phyloP scores from a whole-genome alignment of 768 basidiomycete genomes.

The Auricularia sp. region DNA sequence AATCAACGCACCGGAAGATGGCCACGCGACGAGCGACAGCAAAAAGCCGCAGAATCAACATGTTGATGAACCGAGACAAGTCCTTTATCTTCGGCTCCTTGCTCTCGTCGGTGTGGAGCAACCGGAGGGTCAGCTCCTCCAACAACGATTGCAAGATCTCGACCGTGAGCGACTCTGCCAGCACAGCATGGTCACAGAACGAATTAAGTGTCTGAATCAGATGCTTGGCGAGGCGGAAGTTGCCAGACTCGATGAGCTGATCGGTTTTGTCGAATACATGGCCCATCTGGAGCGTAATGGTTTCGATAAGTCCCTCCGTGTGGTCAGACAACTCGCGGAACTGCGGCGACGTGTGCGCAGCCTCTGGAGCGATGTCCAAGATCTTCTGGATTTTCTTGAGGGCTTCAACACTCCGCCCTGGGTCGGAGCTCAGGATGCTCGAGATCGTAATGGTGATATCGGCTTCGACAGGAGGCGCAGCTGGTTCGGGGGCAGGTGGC shows the following conservation, averaged over 20 bases:
- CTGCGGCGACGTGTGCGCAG: conserved; percentile 52
- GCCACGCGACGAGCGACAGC: conserved; percentile 84
- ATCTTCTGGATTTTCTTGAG: conserved; percentile 89
- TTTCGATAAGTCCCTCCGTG: conserved; percentile 78
- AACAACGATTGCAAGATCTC: conserved; percentile 78
- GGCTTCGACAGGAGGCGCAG: conserved; percentile 27
- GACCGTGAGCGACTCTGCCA: conserved; percentile 80
- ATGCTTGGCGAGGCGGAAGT: conserved; percentile 92
- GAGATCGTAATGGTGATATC: conserved; percentile 77
- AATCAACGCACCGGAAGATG: conserved; percentile 64
- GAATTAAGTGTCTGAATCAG: conserved; percentile 92
- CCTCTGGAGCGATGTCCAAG: conserved; percentile 64
- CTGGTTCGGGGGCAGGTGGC: conserved; percentile 10
- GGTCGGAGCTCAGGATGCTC: conserved; percentile 81
- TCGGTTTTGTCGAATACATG: conserved; percentile 81
- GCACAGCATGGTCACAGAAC: conserved; percentile 81
- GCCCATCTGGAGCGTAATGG: conserved; percentile 83
- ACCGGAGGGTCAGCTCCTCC: conserved; percentile 81
- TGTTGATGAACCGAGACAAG: conserved; percentile 92
- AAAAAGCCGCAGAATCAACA: conserved; percentile 91
- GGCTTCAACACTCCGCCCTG: conserved; percentile 78
- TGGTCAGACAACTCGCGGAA: conserved; percentile 74
- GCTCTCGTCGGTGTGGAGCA: conserved; percentile 90
- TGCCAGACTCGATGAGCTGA: conserved; percentile 60
- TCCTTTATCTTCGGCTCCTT: conserved; percentile 79